Evolutionary conservation across 495 filamentous ascomycete species (phyloP), one percentile per base, ranked within the genome.

Genomic region (Amphirosellinia nigrospora): DNA sequence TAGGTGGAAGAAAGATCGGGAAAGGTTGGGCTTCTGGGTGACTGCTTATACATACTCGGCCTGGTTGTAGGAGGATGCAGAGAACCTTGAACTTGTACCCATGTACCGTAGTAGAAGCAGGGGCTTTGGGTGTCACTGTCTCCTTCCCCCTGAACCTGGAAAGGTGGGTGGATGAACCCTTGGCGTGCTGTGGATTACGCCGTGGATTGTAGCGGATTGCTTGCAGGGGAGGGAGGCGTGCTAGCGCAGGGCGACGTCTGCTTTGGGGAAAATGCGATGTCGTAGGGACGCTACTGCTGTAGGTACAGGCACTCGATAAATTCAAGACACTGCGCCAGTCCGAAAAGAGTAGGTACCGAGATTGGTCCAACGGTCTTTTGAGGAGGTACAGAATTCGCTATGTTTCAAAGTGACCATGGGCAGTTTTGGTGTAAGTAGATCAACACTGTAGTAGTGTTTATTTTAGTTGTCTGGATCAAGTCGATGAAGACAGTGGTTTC

Each of bases 61-160:
- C 36, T 61, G 30, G 36, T 36, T 50, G 60, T 43, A 52, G 21
- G 63, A 56, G 65, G 59, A 53, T 58, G 68, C 46, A 66, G 38
- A 46, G 41, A 45, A 34, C 71, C 71, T 70, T 39, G 41, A 45
- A 34, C 71, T 72, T 70, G 75, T 75, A 77, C 64, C 41, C 48
- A 46, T 48, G 60, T 69, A 63, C 70, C 53, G 55, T 58, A 9
- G 30, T 10, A 58, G 55, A 58, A 58, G 55, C 55, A 58, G 55
- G 55, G 55, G 55, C 16, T 9, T 58, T 36, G 28, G 55, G 55
- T 34, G 55, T 34, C 30, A 36, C 55, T 58, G 50, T 59, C 9
- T 66, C 36, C 52, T 59, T 70, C 70, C 75, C 75, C 75, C 73
- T 77, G 75, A 75, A 71, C 75, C 73, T 75, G 70, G 75, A 71